Conservation (phyloP, 1,139 yeast species). For the Wickerhamomyces sp. region DNA sequence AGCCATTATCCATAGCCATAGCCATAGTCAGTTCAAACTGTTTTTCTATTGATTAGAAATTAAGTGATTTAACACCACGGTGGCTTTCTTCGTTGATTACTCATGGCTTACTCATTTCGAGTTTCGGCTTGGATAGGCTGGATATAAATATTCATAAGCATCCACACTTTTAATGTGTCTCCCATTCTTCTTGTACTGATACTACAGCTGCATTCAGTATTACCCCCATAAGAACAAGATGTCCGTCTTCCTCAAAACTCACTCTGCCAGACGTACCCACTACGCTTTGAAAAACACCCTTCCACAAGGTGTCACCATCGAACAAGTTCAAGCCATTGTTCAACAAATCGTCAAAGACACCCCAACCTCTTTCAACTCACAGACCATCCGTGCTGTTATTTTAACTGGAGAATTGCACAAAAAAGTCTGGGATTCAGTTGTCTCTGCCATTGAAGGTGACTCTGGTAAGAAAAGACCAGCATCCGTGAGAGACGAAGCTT, state of each 20-base stretch:
- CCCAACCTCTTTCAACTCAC: conserved; percentile 45
- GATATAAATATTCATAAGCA: neutral
- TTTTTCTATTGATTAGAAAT: neutral
- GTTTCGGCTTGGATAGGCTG: neutral
- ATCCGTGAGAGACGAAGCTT: conserved; percentile 37
- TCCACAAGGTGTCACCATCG: conserved; percentile 31
- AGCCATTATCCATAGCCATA: no score
- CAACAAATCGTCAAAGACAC: conserved; percentile 35
- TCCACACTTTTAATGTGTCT: neutral
- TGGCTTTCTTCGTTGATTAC: neutral
- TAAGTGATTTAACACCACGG: neutral
- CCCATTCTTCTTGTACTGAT: neutral
- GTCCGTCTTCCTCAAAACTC: conserved; percentile 24
- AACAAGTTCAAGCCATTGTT: conserved; percentile 30
- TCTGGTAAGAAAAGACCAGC: conserved; percentile 34
- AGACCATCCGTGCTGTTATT: conserved; percentile 38
- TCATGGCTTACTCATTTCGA: neutral
- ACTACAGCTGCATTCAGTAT: neutral
- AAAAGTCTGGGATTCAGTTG: conserved; percentile 36
- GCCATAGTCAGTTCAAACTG: no score
- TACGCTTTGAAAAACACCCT: conserved; percentile 34
- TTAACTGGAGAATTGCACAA: conserved; percentile 37
- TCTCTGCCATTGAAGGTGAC: conserved; percentile 30
- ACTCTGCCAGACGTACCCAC: conserved; percentile 33
- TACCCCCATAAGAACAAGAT: neutral